phyloP scores from a whole-genome alignment of 2,329 filamentous ascomycete genomes.

The Simplicillium sp. region DNA sequence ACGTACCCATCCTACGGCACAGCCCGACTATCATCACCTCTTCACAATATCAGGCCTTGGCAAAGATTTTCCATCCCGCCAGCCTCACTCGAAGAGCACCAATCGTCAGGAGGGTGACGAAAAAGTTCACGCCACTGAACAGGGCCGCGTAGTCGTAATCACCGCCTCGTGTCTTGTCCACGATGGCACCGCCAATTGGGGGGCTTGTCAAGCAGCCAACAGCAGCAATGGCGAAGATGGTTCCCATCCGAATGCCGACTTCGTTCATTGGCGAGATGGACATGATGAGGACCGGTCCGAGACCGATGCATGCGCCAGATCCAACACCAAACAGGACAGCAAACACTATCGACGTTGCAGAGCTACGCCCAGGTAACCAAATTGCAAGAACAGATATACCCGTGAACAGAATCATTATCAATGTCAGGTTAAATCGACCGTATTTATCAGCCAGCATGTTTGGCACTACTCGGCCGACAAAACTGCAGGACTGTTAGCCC shows the following conservation, averaged over 20 bases:
- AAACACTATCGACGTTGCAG: constrained; percentile 47
- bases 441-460: constrained; percentile 25
- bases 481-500: constrained; percentile 14
- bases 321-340: constrained; percentile 51
- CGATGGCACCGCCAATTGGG: constrained; percentile 50
- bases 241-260: constrained; percentile 53
- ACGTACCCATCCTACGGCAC: too few relatives aligned
- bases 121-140: constrained; percentile 1
- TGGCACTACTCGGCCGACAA: constrained; percentile 31
- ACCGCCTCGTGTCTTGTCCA: constrained; percentile 13
- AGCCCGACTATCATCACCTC: too few relatives aligned
- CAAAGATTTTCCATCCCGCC: background rate
- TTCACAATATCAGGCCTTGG: background rate
- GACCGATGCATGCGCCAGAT: constrained; percentile 48
- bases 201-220: constrained; percentile 51
- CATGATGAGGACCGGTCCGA: constrained; percentile 52
- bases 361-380: constrained; percentile 27
- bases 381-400: constrained; percentile 26
- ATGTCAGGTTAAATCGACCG: constrained; percentile 25
- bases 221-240: constrained; percentile 45
- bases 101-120: background rate
- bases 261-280: constrained; percentile 55
- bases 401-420: constrained; percentile 34
- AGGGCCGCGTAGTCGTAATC: constrained; percentile 1
- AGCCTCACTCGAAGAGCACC: background rate